Percentiles rank a stretch among this genome's conserved stretches.
Evolutionary conservation across 805 yeast genomes (phyloP).

Genomic region (Limtongia smithiae): DNA sequence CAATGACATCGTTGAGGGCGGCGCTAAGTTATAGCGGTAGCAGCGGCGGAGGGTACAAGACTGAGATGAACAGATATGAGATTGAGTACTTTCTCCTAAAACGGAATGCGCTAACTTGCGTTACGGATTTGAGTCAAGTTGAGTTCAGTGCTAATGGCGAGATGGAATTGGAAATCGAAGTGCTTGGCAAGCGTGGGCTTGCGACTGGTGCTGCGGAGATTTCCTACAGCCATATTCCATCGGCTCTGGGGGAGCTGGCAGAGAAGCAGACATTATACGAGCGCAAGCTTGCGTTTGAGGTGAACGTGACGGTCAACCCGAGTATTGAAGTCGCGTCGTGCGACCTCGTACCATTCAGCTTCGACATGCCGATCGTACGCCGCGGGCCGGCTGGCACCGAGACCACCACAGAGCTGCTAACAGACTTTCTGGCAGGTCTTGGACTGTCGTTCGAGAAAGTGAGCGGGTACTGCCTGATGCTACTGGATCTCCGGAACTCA

Average conservation of each 20-base stretch:
- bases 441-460: slow-evolving; percentile 35
- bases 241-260: slow-evolving; percentile 30
- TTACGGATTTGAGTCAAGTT: slow-evolving; percentile 32
- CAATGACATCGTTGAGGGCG: slow-evolving; percentile 59
- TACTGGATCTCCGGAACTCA: slow-evolving; percentile 75
- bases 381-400: neutral
- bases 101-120: slow-evolving; percentile 54
- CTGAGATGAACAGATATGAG: slow-evolving; percentile 66
- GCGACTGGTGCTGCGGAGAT: slow-evolving; percentile 59
- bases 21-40: slow-evolving; percentile 40
- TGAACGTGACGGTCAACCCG: slow-evolving; percentile 65
- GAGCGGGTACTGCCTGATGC: slow-evolving; percentile 57
- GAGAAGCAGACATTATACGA: slow-evolving; percentile 39
- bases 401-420: slow-evolving; percentile 13
- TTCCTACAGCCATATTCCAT: slow-evolving; percentile 50
- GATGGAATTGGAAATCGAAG: slow-evolving; percentile 51
- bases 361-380: slow-evolving; percentile 16
- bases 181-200: slow-evolving; percentile 72
- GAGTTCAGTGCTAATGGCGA: slow-evolving; percentile 39
- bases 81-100: slow-evolving; percentile 63
- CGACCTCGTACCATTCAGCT: slow-evolving; percentile 55
- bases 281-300: slow-evolving; percentile 63
- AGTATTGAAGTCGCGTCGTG: slow-evolving; percentile 71
- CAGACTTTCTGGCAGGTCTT: slow-evolving; percentile 16
- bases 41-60: slow-evolving; percentile 34